Evolutionary conservation across 257 asterid species (phyloP).

Genomic region (Vinca minor): DNA sequence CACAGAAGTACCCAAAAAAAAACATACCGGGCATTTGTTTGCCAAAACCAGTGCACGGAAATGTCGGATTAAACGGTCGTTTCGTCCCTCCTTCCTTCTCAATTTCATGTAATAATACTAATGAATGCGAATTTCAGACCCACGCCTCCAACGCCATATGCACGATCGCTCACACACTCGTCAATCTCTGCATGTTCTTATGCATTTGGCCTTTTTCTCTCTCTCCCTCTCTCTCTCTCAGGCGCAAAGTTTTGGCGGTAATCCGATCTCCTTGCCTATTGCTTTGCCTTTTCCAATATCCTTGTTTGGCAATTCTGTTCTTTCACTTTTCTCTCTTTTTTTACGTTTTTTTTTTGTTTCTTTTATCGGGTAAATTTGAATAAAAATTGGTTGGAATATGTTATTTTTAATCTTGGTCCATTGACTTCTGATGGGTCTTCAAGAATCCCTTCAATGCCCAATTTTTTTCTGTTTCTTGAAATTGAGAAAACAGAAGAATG

Average conservation of each 20-base stretch:
- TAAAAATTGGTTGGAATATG: constrained; percentile 17
- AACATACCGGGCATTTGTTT: no score
- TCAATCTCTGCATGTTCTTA: constrained; percentile 17
- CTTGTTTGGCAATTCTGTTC: constrained; percentile 9
- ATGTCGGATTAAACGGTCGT: constrained; percentile 36
- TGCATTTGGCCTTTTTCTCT: constrained; percentile 13
- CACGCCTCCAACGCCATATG: constrained; percentile 7
- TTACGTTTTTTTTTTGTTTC: not conserved
- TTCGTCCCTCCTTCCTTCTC: constrained; percentile 16
- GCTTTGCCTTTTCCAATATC: constrained; percentile 5
- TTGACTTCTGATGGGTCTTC: constrained; percentile 25
- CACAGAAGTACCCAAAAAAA: no score
- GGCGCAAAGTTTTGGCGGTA: constrained; percentile 48
- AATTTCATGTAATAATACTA: not conserved
- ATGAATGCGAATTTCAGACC: not conserved
- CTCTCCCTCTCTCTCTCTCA: constrained; percentile 16
- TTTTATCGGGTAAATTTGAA: not conserved
- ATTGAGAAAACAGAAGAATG: not conserved
- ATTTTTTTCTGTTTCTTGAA: constrained; percentile 7
- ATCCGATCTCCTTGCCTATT: constrained; percentile 33
- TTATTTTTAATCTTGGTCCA: constrained; percentile 17
- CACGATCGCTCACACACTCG: not conserved
- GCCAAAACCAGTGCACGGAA: constrained; percentile 30
- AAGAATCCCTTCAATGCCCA: constrained; percentile 11
- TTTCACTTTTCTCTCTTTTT: not conserved